Conservation (phyloP, 1,139 yeast genomes). For the Meyerozyma elateridarum region DNA sequence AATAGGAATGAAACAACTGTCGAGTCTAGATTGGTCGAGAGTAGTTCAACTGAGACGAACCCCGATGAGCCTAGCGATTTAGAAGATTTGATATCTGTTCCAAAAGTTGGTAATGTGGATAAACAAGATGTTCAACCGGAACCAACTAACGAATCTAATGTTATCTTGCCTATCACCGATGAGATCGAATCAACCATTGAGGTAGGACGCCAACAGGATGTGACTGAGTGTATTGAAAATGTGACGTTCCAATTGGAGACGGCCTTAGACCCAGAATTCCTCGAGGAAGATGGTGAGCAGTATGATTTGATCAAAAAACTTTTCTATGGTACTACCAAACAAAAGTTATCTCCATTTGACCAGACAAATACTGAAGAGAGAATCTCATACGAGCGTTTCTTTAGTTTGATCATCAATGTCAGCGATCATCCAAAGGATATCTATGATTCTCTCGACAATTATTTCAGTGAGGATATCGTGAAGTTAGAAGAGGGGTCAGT, state of each 20-base stretch:
- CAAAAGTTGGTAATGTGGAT: no score
- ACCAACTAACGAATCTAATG: conserved; percentile 4
- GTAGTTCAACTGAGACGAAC: no score
- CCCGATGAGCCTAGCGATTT: no score
- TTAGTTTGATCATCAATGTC: conserved; percentile 76
- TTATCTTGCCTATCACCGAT: conserved; percentile 43
- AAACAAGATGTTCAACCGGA: no score
- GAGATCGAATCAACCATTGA: conserved; percentile 71
- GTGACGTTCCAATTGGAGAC: conserved; percentile 91
- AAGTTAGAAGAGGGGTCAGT: conserved; percentile 69
- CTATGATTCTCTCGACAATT: conserved; percentile 84
- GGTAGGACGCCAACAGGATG: conserved; percentile 93
- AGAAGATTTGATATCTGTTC: no score
- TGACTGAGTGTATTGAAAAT: conserved; percentile 93
- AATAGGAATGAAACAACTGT: background rate
- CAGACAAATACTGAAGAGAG: conserved; percentile 53
- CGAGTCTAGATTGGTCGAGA: background rate
- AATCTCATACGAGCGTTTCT: conserved; percentile 69
- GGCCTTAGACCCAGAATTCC: conserved; percentile 64
- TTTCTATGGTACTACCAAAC: conserved; percentile 66
- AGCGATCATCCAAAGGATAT: conserved; percentile 85
- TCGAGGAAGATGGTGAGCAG: conserved; percentile 79
- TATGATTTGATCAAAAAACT: conserved; percentile 70
- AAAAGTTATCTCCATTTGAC: conserved; percentile 34
- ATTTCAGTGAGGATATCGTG: conserved; percentile 71